phyloP scores from a whole-genome alignment of 768 basidiomycete genomes.

The Pleurotus tuber-regium region DNA sequence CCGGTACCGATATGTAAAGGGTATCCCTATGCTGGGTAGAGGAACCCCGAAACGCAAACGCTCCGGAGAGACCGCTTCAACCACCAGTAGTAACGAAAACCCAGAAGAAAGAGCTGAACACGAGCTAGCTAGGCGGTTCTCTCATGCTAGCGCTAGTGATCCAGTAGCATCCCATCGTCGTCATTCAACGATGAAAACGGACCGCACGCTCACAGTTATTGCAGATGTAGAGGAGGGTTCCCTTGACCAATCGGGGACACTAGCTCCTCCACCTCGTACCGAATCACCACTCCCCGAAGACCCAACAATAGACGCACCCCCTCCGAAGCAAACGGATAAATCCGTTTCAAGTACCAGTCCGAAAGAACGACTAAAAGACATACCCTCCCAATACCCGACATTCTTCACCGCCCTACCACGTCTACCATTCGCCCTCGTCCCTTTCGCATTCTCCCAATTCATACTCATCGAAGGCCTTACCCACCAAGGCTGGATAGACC shows the following conservation, averaged over 20 bases:
- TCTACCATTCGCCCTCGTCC: constrained; percentile 78
- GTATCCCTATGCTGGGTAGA: constrained; percentile 21
- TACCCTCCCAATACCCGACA: constrained; percentile 61
- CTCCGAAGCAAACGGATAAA: not conserved
- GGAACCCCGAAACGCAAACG: constrained; percentile 16
- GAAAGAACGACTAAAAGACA: constrained; percentile 9
- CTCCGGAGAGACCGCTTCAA: constrained; percentile 1
- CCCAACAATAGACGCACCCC: not conserved
- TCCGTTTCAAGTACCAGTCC: too few relatives aligned
- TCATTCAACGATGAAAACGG: not conserved
- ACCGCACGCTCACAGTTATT: not conserved
- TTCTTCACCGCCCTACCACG: constrained; percentile 61
- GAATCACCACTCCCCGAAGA: not conserved
- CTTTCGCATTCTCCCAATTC: constrained; percentile 94
- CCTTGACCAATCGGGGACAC: not conserved
- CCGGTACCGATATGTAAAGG: constrained; percentile 39
- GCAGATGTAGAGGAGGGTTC: not conserved
- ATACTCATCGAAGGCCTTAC: constrained; percentile 86
- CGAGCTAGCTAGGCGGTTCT: constrained; percentile 17
- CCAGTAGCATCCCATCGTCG: not conserved
- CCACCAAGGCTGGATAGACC: constrained; percentile 82
- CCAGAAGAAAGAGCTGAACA: constrained; percentile 13
- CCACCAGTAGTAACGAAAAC: constrained; percentile 10
- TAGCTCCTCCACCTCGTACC: not conserved
- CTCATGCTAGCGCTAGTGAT: not conserved